Conservation (phyloP, 805 yeast genomes). For the Wickerhamiella nectarea region DNA sequence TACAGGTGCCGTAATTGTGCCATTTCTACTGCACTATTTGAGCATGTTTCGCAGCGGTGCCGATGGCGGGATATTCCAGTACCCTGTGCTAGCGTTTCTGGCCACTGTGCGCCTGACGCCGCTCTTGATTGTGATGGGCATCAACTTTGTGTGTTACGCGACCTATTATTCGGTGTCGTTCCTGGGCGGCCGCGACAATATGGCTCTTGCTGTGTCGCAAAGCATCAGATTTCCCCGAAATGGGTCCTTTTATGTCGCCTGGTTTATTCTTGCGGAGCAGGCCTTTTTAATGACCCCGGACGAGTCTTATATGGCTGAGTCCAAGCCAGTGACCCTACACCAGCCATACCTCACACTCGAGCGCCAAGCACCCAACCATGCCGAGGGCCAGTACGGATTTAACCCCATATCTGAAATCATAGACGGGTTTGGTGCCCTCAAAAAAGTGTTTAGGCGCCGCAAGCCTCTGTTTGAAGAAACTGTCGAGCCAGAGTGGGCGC, state of each 20-base stretch:
- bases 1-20: not conserved
- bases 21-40: not conserved
- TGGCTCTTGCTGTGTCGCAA: not conserved
- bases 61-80: not conserved
- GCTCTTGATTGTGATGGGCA: not conserved
- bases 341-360: not conserved
- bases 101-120: constrained; percentile 3
- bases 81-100: not conserved
- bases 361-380: not conserved
- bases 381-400: not conserved
- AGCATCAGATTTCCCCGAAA: not conserved
- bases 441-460: not conserved
- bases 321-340: not conserved
- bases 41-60: too few species aligned
- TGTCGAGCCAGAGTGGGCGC: not conserved
- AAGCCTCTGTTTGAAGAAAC: not conserved
- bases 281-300: not conserved
- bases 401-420: not conserved
- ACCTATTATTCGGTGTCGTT: constrained; percentile 5
- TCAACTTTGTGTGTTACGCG: constrained; percentile 5
- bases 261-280: not conserved
- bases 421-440: too few species aligned
- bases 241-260: not conserved
- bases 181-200: constrained; percentile 4
- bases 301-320: not conserved